Conservation (phyloP, 148 eudicot genomes). For the Arbutus unedo region DNA sequence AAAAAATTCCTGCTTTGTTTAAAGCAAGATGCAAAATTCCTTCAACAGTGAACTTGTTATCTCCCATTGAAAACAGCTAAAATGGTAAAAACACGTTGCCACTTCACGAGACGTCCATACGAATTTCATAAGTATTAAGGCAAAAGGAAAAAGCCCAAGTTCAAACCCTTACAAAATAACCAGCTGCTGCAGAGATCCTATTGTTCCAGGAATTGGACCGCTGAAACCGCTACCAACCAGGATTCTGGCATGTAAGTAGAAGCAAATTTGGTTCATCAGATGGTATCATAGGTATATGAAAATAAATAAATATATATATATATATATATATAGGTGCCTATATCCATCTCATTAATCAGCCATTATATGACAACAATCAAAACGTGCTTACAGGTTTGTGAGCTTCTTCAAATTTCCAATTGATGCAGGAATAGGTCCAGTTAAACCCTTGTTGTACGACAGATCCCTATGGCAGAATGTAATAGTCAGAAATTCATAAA, state of each 20-base stretch:
- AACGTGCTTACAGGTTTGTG: conserved; percentile 54
- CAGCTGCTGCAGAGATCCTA: conserved; percentile 63
- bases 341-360: not conserved
- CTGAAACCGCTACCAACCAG: conserved; percentile 68
- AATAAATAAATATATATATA: not conserved
- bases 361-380: not conserved
- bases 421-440: conserved; percentile 58
- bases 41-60: not conserved
- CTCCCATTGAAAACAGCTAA: not conserved
- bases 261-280: not conserved
- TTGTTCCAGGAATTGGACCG: conserved; percentile 61
- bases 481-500: not conserved
- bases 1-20: not conserved
- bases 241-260: conserved; percentile 38
- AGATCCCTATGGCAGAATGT: conserved; percentile 52
- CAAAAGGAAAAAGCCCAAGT: not conserved
- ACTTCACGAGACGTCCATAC: not conserved
- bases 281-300: not conserved
- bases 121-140: not conserved
- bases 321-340: not conserved
- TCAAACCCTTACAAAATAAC: conserved; percentile 52
- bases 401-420: conserved; percentile 60
- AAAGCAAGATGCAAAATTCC: not conserved
- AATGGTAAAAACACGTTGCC: not conserved
- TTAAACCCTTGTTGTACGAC: conserved; percentile 68